Conservation (phyloP, 768 basidiomycete genomes). For the Amanita muscaria region DNA sequence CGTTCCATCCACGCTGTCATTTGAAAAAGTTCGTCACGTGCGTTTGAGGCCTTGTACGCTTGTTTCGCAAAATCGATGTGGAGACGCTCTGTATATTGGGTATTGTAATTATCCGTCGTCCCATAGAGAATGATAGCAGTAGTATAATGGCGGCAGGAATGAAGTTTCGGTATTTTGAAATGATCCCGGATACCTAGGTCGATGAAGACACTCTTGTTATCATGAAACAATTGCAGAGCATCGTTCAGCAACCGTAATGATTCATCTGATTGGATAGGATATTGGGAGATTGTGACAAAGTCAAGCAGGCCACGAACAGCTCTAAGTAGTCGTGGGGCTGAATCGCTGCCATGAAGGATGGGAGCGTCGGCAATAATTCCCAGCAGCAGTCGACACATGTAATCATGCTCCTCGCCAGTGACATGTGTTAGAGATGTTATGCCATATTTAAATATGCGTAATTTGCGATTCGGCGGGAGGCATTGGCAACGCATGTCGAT, state of each 20-base stretch:
- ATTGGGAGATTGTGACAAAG: neutral
- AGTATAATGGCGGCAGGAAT: constrained; percentile 17
- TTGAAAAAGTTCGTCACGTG: neutral
- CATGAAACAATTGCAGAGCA: constrained; percentile 27
- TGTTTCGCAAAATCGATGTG: too few species aligned
- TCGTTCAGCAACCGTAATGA: constrained; percentile 12
- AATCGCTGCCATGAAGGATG: too few species aligned
- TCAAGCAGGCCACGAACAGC: neutral
- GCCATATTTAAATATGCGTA: constrained; percentile 26
- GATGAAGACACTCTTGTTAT: constrained; percentile 27
- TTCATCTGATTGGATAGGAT: neutral
- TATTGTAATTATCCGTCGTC: too few species aligned
- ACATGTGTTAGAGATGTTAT: too few species aligned
- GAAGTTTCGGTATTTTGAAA: constrained; percentile 39
- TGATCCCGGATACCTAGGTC: constrained; percentile 21
- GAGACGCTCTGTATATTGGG: too few species aligned
- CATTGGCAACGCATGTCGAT: constrained; percentile 24
- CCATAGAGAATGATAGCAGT: constrained; percentile 10
- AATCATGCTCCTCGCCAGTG: constrained; percentile 25
- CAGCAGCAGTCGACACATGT: constrained; percentile 25
- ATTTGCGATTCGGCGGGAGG: constrained; percentile 26
- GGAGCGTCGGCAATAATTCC: constrained; percentile 28
- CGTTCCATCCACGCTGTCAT: constrained; percentile 2
- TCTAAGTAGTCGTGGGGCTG: constrained; percentile 10
- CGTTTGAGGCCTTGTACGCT: too few species aligned